Evolutionary conservation across 1,284 basidiomycete genomes (phyloP).

Genomic region (Laetiporus sulphureus): DNA sequence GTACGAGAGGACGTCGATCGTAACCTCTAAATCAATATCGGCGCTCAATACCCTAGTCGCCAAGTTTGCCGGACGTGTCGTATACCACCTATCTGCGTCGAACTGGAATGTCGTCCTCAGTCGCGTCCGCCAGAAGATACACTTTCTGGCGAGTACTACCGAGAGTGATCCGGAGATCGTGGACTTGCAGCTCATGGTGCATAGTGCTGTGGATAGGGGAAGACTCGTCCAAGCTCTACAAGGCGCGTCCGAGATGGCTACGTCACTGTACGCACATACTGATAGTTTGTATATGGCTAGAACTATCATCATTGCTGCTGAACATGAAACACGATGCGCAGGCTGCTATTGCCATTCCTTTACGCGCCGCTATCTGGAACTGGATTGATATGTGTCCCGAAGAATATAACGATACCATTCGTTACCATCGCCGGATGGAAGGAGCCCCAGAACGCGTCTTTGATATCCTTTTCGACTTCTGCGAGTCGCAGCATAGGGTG

Average conservation of each 20-base stretch:
- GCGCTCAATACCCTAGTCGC: conserved; percentile 57
- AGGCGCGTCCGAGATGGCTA: no score
- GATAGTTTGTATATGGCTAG: conserved; percentile 29
- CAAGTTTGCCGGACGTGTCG: conserved; percentile 69
- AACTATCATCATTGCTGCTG: conserved; percentile 78
- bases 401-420: conserved; percentile 75
- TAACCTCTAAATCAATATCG: conserved; percentile 48
- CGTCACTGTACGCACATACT: conserved; percentile 3
- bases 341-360: conserved; percentile 62
- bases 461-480: conserved; percentile 61
- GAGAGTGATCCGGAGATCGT: conserved; percentile 58
- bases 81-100: conserved; percentile 85
- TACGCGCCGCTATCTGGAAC: conserved; percentile 85
- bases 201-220: conserved; percentile 60
- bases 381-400: conserved; percentile 83
- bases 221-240: conserved; percentile 63
- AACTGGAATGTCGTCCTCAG: conserved; percentile 84
- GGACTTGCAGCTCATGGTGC: conserved; percentile 71
- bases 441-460: conserved; percentile 81
- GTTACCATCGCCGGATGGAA: conserved; percentile 60
- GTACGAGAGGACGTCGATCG: conserved; percentile 66
- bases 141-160: conserved; percentile 46
- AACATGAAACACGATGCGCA: conserved; percentile 80
- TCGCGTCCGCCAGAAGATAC: conserved; percentile 70
- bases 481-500: conserved; percentile 49